Conservation (phyloP, 148 eudicot species). For the Euryodendron excelsum region DNA sequence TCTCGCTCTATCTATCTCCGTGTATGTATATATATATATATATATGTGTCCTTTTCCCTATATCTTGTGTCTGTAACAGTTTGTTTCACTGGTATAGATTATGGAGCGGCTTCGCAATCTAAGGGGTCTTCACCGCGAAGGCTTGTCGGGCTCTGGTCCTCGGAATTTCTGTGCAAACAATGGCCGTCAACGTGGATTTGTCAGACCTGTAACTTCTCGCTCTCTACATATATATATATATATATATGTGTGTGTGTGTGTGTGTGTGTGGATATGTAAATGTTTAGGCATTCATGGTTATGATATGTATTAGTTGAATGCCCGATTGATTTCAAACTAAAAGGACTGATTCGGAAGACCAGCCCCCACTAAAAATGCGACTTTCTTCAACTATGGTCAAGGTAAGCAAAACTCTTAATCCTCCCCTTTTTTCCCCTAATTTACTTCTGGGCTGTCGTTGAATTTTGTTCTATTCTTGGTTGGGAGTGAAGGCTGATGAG, state of each 20-base stretch:
- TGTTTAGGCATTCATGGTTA: neutral
- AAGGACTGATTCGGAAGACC: too few species aligned
- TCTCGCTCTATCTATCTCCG: constrained; percentile 12
- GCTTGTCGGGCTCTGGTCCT: constrained; percentile 45
- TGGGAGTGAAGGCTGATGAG: constrained; percentile 65
- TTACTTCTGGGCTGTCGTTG: too few species aligned
- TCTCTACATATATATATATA: neutral
- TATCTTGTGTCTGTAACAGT: neutral
- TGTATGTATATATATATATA: neutral
- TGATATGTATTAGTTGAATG: constrained; percentile 1
- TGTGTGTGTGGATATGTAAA: neutral
- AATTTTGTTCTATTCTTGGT: too few species aligned
- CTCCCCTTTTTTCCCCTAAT: too few species aligned
- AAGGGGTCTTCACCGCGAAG: constrained; percentile 80
- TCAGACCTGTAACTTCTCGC: too few species aligned
- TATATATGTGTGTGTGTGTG: too few species aligned
- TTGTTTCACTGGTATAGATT: constrained; percentile 35
- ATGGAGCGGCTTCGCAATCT: constrained; percentile 90
- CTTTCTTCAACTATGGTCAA: too few species aligned
- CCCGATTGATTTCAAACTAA: too few species aligned
- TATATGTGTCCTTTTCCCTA: neutral
- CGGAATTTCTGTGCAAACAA: constrained; percentile 53
- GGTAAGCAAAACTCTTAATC: too few species aligned
- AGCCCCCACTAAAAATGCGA: too few species aligned
- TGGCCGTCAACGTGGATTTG: constrained; percentile 62